phyloP scores from a whole-genome alignment of 2,329 filamentous ascomycete genomes.

The Thermomyces lanuginosus region DNA sequence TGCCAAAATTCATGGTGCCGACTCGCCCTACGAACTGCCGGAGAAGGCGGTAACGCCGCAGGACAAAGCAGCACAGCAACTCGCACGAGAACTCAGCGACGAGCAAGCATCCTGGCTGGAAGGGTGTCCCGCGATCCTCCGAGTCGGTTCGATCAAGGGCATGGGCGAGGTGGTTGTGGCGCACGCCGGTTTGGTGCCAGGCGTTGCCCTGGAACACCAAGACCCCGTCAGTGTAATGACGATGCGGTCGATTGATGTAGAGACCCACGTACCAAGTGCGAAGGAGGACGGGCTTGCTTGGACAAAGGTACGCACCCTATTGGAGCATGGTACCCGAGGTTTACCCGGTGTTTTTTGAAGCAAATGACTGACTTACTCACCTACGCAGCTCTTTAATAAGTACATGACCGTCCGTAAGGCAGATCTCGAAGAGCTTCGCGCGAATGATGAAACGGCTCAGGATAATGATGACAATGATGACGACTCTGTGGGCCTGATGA shows the following conservation, averaged over 20 bases:
- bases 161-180: conserved; percentile 56
- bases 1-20: conserved; percentile 21
- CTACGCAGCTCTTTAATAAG: conserved; percentile 34
- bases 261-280: conserved; percentile 42
- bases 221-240: conserved; percentile 78
- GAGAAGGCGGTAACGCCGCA: conserved; percentile 13
- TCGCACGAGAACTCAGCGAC: conserved; percentile 40
- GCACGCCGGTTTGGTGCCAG: conserved; percentile 73
- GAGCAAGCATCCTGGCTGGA: conserved; percentile 54
- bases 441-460: too few species aligned
- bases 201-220: conserved; percentile 50
- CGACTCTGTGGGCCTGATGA: conserved; percentile 29
- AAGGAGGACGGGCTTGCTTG: conserved; percentile 44
- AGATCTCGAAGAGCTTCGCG: too few species aligned
- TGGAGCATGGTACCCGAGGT: too few species aligned
- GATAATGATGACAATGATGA: conserved; percentile 8
- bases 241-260: conserved; percentile 62
- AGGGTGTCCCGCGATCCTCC: conserved; percentile 60
- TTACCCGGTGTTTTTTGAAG: too few species aligned
- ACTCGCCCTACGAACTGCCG: conserved; percentile 8
- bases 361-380: not conserved
- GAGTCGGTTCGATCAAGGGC: conserved; percentile 45
- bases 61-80: conserved; percentile 30
- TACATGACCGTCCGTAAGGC: conserved; percentile 18
- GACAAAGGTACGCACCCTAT: conserved; percentile 38